Conservation (phyloP, 1,284 basidiomycete genomes). For the Apiotrichum veenhuisii region DNA sequence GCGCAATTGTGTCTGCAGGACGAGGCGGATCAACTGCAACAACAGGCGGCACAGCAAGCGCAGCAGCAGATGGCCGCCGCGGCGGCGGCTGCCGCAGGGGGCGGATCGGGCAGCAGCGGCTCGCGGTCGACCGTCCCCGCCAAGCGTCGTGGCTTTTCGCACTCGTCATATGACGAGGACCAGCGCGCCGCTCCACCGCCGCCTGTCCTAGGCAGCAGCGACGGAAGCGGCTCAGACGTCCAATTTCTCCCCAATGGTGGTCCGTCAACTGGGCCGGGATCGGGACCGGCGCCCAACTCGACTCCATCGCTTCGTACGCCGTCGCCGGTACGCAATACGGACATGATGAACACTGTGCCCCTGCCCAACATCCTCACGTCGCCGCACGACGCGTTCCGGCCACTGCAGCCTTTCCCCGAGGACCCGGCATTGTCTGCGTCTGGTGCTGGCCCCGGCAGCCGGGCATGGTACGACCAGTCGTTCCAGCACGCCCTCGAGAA, state of each 20-base stretch:
- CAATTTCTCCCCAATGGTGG: not conserved
- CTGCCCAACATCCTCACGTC: conserved; percentile 11
- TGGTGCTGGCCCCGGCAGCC: not conserved
- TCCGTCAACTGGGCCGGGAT: not conserved
- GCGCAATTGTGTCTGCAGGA: conserved; percentile 19
- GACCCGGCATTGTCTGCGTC: not conserved
- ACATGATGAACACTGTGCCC: conserved; percentile 4
- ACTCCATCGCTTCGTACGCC: not conserved
- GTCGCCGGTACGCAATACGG: conserved; percentile 3
- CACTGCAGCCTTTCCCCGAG: conserved; percentile 1
- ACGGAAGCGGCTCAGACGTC: not conserved
- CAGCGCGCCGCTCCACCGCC: not conserved
- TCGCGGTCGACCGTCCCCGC: conserved; percentile 8
- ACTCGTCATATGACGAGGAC: conserved; percentile 3
- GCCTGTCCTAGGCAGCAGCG: not conserved
- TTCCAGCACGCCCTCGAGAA: conserved; percentile 1
- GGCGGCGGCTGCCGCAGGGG: conserved; percentile 4
- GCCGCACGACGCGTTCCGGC: conserved; percentile 15
- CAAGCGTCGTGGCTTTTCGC: conserved; percentile 13
- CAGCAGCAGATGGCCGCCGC: conserved; percentile 13
- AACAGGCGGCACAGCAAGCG: conserved; percentile 19
- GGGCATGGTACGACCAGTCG: conserved; percentile 2
- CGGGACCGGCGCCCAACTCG: conserved; percentile 4
- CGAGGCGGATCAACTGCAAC: conserved; percentile 18
- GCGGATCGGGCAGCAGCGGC: not conserved